Base-by-base conservation (phyloP, 169 alveolate genomes). In the Eimeria tenella region DNA sequence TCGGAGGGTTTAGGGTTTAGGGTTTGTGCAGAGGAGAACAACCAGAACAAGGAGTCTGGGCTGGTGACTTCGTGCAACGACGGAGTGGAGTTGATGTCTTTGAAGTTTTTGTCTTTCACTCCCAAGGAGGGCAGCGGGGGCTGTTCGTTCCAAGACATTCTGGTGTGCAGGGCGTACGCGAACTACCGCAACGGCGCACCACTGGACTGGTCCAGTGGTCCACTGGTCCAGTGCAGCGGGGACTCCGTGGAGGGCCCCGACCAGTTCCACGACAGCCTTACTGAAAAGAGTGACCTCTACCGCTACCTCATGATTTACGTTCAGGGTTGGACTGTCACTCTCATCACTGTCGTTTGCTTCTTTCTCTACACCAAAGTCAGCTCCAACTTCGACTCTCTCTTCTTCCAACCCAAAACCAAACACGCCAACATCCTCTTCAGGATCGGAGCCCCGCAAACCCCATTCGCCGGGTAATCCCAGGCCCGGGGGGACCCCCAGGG, bases 321-420 rank as follows among this genome's bases (percentile, higher is more conserved):
- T 21, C 63, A 73, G 15, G 89, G 90, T 9, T 90, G 94, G 94
- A 63, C 73, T 19, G 68, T 75, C 17, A 73, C 94, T 4, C 56
- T 75, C 19, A 21, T 90, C 15, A 65, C 82, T 6, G 63, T 75
- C 23, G 70, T 31, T 1, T 63, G 73, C 60, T 31, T 75, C 50
- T 90, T 90, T 82, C 31, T 73, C 62, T 90, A 90, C 82, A 49
- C 70, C 82, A 75, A 90, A 49, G 9, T 49, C 50, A 73, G 89
- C 53, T 73, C 89, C 53, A 90, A 90, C 13, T 90, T 90, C 82
- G 94, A 90, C 81, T 73, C 94, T 9, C 70, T 90, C 49, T 90
- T 90, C 42, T 90, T 55, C 89, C 94, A 90, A 77, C 94, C 94
- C 42, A 65, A 56, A n/a, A 53, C 62, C 50, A 73, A 23, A 42